phyloP scores from a whole-genome alignment of 768 basidiomycete species.

The Lentinula lateritia region DNA sequence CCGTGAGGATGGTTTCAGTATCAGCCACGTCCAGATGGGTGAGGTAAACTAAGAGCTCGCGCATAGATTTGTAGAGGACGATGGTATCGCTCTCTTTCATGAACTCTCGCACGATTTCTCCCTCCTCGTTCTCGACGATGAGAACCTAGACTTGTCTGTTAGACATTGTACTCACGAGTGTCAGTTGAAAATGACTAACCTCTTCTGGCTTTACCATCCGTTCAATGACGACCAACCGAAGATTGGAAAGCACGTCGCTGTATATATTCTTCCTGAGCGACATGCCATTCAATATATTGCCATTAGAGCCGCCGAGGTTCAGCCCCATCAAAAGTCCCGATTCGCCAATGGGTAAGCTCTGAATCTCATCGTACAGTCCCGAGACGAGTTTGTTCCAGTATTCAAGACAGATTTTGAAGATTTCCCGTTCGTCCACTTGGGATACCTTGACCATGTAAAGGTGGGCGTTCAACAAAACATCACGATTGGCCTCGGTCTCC shows the following conservation, averaged over 20 bases:
- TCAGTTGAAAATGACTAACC: slow-evolving; percentile 37
- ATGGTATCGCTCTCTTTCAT: slow-evolving; percentile 99
- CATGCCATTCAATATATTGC: slow-evolving; percentile 69
- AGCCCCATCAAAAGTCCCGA: slow-evolving; percentile 85
- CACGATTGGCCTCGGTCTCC: slow-evolving; percentile 85
- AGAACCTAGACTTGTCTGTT: slow-evolving; percentile 59
- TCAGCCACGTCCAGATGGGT: slow-evolving; percentile 95
- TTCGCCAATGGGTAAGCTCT: slow-evolving; percentile 83
- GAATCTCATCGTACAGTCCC: slow-evolving; percentile 96
- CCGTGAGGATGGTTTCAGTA: slow-evolving; percentile 95
- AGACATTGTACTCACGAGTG: slow-evolving; percentile 5
- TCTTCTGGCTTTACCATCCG: slow-evolving; percentile 99
- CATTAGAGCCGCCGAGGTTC: slow-evolving; percentile 67
- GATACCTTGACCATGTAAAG: slow-evolving; percentile 98
- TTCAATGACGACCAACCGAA: slow-evolving; percentile 94
- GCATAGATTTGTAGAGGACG: slow-evolving; percentile 98
- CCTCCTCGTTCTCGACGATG: slow-evolving; percentile 98
- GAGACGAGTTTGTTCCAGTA: slow-evolving; percentile 97
- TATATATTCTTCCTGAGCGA: slow-evolving; percentile 91
- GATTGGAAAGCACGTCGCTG: slow-evolving; percentile 88
- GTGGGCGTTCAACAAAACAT: slow-evolving; percentile 93
- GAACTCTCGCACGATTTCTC: slow-evolving; percentile 98
- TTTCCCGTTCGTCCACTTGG: slow-evolving; percentile 96
- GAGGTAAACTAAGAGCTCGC: slow-evolving; percentile 94
- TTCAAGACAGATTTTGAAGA: slow-evolving; percentile 98